Conservation (phyloP, 2,329 filamentous ascomycete genomes). For the Botryotinia calthae region DNA sequence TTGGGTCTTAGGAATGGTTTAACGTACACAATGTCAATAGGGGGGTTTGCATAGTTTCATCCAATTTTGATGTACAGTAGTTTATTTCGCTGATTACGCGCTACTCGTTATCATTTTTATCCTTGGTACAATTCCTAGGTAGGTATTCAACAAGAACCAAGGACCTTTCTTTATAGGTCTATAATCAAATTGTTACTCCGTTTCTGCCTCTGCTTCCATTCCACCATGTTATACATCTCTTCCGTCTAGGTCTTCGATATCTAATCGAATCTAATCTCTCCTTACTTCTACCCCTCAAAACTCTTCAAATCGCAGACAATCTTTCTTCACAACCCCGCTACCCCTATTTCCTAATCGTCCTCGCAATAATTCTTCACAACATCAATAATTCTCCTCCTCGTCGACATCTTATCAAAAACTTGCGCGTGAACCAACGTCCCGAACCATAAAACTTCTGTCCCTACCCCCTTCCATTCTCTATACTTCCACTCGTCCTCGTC, state of each 20-base stretch:
- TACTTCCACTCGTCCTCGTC: conserved; percentile 36
- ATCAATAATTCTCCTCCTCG: conserved; percentile 39
- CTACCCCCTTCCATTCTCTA: conserved; percentile 36
- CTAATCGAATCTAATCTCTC: background rate
- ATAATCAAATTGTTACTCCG: background rate
- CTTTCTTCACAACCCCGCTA: background rate
- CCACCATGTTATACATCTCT: background rate
- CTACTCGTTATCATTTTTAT: background rate
- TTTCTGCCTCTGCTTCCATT: background rate
- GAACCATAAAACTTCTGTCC: conserved; percentile 54
- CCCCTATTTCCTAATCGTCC: background rate
- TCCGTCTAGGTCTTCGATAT: background rate
- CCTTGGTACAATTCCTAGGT: background rate
- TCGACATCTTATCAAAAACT: conserved; percentile 45
- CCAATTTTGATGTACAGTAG: too few species aligned
- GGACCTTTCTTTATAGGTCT: background rate
- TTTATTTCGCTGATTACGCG: too few species aligned
- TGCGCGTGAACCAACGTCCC: conserved; percentile 55
- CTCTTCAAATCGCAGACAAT: background rate
- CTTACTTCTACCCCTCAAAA: background rate
- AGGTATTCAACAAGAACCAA: background rate
- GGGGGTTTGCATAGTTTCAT: too few species aligned
- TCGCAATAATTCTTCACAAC: conserved; percentile 37
- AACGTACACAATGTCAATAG: background rate
- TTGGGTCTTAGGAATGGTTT: background rate